Conservation (phyloP, 805 yeast genomes). For the Candida tammaniensis region DNA sequence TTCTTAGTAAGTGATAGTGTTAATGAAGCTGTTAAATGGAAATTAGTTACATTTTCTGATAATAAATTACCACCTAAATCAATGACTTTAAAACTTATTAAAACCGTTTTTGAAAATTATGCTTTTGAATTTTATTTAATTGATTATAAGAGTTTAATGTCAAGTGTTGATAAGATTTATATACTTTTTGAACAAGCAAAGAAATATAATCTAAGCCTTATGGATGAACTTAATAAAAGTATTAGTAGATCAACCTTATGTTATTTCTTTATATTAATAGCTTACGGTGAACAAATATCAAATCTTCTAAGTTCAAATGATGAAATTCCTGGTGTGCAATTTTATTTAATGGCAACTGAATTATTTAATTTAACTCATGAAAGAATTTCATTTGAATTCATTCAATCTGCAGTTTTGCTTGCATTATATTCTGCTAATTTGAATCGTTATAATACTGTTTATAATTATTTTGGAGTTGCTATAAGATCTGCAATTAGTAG, state of each 20-base stretch:
- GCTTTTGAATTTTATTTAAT: slow-evolving; percentile 35
- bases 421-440: slow-evolving; percentile 38
- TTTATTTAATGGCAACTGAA: slow-evolving; percentile 29
- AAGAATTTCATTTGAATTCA: slow-evolving; percentile 26
- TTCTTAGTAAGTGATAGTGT: slow-evolving; percentile 26
- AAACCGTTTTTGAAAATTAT: slow-evolving; percentile 26
- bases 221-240: slow-evolving; percentile 5
- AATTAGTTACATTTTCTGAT: slow-evolving; percentile 11
- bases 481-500: slow-evolving; percentile 35
- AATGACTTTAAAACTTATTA: slow-evolving; percentile 21
- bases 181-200: slow-evolving; percentile 8
- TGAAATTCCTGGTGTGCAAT: slow-evolving; percentile 34
- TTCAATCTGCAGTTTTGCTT: slow-evolving; percentile 31
- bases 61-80: slow-evolving; percentile 23
- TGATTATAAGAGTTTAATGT: slow-evolving; percentile 20
- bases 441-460: slow-evolving; percentile 35
- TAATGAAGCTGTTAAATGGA: slow-evolving; percentile 23
- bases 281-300: slow-evolving; percentile 37
- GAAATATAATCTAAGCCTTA: slow-evolving; percentile 3
- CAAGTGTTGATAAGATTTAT: slow-evolving; percentile 13
- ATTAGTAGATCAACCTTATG: slow-evolving; percentile 19
- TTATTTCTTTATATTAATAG: slow-evolving; percentile 31
- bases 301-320: slow-evolving; percentile 6
- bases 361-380: slow-evolving; percentile 32
- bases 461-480: slow-evolving; percentile 39